Conservation (phyloP, 2,329 filamentous ascomycete genomes). For the Graphiopsis chlorocephala region DNA sequence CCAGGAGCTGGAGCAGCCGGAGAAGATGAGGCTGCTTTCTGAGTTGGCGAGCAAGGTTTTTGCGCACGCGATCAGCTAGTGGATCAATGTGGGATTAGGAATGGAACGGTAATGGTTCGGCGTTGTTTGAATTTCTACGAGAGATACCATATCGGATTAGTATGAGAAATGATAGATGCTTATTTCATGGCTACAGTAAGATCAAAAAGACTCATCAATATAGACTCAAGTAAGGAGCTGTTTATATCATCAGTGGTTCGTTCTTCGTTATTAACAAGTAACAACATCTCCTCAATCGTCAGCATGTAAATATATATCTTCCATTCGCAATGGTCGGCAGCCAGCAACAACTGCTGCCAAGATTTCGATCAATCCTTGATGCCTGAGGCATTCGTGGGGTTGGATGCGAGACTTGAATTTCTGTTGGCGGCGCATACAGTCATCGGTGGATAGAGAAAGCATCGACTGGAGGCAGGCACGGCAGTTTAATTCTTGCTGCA, state of each 20-base stretch:
- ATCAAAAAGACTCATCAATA: background rate
- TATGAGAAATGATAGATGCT: background rate
- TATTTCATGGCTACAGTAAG: background rate
- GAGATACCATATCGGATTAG: conserved; percentile 11
- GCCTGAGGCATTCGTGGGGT: conserved; percentile 10
- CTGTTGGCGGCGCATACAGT: conserved; percentile 1
- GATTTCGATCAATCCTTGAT: background rate
- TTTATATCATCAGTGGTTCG: no score
- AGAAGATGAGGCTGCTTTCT: conserved; percentile 76
- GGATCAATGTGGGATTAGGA: background rate
- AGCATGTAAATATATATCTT: background rate
- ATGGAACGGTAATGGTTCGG: background rate
- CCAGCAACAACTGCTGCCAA: background rate
- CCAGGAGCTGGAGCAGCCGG: conserved; percentile 78
- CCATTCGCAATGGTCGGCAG: background rate
- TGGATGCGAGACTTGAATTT: conserved; percentile 7
- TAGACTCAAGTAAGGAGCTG: background rate
- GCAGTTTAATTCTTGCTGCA: background rate
- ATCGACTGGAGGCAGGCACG: background rate
- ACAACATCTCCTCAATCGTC: background rate
- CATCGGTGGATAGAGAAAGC: background rate
- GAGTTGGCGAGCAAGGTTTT: conserved; percentile 86
- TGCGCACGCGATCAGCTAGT: conserved; percentile 68
- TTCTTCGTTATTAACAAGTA: background rate
- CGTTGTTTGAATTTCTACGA: background rate